Base-by-base conservation (phyloP, 805 yeast species). In the Wickerhamiella dianesei region DNA sequence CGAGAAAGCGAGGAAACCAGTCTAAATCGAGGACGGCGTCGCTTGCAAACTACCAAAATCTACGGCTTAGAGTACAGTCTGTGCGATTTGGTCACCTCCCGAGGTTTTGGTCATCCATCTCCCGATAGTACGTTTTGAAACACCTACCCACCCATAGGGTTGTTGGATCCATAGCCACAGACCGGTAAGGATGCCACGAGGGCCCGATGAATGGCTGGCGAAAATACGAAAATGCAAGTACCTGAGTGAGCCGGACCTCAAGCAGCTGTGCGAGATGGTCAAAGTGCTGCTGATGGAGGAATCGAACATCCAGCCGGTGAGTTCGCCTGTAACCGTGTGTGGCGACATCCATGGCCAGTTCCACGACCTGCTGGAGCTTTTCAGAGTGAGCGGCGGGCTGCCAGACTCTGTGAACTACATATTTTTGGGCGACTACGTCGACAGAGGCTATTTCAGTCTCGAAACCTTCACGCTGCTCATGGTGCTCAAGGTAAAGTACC, bases 301-400 rank as follows among this genome's bases (percentile, higher is more conserved):
- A 63, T 77, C 92, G 19, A 89, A 92, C 62, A 95, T 89, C 44
- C 96, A 89, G 67, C 95, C 95, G 1, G 96, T 89, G 42, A 78
- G 77, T 52, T 89, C 87, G 6, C 98, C 98, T 3, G 97, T 92
- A 35, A 89, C 97, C 17, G 81, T 89, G 16, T 89, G 59, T 51
- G 57, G 94, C 60, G 98, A 89, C 66, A 92, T 89, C 57, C 98
- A 89, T 65, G 98, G 98, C 3, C 98, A 89, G 64, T 89, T 89
- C 64, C 97, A 89, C 62, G 98, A 89, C 64, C 71, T 89, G 50
- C 67, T 89, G 51, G 96, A 92, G 63, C 71, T 89, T 21, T 92
- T 92, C 65, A 72, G 94, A 55, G 81, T 88, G 12, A 76, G 87
- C 21, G 98, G 98, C 41, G 97, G 97, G 17, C 75, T 88, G 53